Evolutionary conservation across 495 filamentous ascomycete genomes (phyloP), one percentile per base, ranked within the genome.

Genomic region (Aspergillus wentii): DNA sequence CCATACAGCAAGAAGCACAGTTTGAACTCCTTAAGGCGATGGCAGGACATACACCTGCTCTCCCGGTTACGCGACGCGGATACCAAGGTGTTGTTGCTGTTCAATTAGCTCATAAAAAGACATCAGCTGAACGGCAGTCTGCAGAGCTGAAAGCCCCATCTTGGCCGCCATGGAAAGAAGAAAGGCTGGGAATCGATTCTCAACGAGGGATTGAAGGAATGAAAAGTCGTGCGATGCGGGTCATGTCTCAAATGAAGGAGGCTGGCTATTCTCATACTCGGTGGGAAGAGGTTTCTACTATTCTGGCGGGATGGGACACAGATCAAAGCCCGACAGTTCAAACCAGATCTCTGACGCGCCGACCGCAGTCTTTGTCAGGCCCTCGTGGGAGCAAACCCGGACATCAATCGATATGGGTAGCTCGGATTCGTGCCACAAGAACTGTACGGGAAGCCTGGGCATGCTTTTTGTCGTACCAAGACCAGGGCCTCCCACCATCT

Each of bases 81-180:
- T 88, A 84, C 54, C 68, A 77, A 43, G 80, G 72, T 11, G 54
- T 86, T 2, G 49, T 66, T 23, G 59, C 59, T 1, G 67, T 83
- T 17, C 83, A 86, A 37, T 56, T 87, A 5, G 78, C 76, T 1
- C 82, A 80, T 44, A 68, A 62, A 23, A 86, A 88, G 49, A 83
- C 78, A 3, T 3, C 36, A 1, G 54, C 57, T 1, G 84, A 86
- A 52, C 71, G 64, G 8, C 69, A 75, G 46, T 80, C 69, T 61
- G 77, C 76, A 1, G 52, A 62, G 23, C 49, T 82, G 20, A 83
- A 86, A 59, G 66, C 74, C 4, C 62, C 62, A 0, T 76, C 72
- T 9, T 87, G 83, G 83, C 83, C 83, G 3, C 83, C 83, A 1
- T 88, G 78, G 79, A 85, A 82, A 34, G 71, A 78, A 49, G 74